Conservation (phyloP, 306 rosid species). For the Begonia masoniana region DNA sequence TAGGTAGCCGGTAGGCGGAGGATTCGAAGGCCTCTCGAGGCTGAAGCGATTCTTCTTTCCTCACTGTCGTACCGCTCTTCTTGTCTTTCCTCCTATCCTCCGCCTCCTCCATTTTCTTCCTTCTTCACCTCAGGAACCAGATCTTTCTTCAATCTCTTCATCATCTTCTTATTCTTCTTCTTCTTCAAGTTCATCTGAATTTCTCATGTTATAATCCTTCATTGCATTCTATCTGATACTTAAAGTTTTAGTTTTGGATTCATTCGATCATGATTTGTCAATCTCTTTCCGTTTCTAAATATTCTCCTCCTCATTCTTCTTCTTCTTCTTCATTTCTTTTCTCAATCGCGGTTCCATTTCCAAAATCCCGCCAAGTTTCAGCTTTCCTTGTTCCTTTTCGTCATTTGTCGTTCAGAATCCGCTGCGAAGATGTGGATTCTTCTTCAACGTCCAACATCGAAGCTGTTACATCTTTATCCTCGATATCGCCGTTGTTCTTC, state of each 20-base stretch:
- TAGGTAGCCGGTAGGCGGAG: no score
- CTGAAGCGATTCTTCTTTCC: no score
- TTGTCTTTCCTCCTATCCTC: no score
- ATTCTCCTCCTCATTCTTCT: slow-evolving; percentile 10
- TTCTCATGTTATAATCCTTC: no score
- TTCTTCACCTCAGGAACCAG: neutral
- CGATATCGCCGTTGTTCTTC: neutral
- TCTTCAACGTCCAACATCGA: slow-evolving; percentile 9
- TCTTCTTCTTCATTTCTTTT: slow-evolving; percentile 3
- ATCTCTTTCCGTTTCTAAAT: slow-evolving; percentile 14
- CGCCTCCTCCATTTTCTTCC: neutral
- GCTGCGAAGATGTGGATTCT: slow-evolving; percentile 33
- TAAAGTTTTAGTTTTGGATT: neutral
- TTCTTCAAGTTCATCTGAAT: neutral
- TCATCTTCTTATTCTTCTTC: neutral
- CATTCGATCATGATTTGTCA: slow-evolving; percentile 23
- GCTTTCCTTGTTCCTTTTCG: neutral
- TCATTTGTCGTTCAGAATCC: slow-evolving; percentile 13
- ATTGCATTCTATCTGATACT: no score
- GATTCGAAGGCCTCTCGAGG: no score
- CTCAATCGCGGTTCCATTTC: slow-evolving; percentile 12
- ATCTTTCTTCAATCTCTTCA: neutral
- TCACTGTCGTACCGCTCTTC: no score
- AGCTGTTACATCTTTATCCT: slow-evolving; percentile 2
- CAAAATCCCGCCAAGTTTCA: slow-evolving; percentile 12